Evolutionary conservation across 208 protist species (phyloP), one percentile per base, ranked within the genome.

Genomic region (Acanthamoeba royreba): DNA sequence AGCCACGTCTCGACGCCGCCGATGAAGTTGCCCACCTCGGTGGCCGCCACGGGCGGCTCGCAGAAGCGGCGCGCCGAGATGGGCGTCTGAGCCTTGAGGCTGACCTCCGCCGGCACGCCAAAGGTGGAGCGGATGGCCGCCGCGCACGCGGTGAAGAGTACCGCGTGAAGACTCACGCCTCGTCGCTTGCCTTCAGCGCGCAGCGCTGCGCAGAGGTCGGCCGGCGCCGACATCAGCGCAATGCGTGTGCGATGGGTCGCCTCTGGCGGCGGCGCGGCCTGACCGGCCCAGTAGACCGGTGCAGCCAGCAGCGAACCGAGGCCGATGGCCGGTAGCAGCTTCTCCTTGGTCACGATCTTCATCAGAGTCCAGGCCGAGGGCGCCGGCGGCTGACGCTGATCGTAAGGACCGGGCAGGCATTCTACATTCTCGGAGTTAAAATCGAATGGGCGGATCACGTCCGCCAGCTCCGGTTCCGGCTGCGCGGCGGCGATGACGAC

Each of bases 11-110:
- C 69, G 9, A 81, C 69, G 40, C 40, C 17, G 40, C 69, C 69
- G 40, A 81, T 47, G 69, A 81, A 81, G 38, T 81, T 81, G 69
- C 69, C 69, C 69, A 81, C 69, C 19, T 81, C 69, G 69, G n/a
- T 19, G 69, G 69, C 13, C 25, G 25, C 69, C 2, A 81, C 40
- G 19, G 69, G 69, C 5, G 69, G 69, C 69, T 13, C 40, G 69
- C 69, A 81, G 69, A 81, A 81, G 40, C 69, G 69, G 69, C 69
- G 69, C 11, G 69, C 69, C n/a, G 69, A 81, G 38, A 81, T 77
- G 17, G 69, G 69, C 8, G 69, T 79, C 40, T 9, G 22, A 17
- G 69, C 69, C 69, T 79, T 79, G 69, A 79, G 69, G 8, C 8
- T 22, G 11, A 46, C 1, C 1, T 9, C 38, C 22, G 8, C 35